These are phyloP conservation scores for Pleochaeta shiraiana DNA, from an alignment of 2,329 filamentous ascomycete species.

Conservation along the genomic window DNA sequence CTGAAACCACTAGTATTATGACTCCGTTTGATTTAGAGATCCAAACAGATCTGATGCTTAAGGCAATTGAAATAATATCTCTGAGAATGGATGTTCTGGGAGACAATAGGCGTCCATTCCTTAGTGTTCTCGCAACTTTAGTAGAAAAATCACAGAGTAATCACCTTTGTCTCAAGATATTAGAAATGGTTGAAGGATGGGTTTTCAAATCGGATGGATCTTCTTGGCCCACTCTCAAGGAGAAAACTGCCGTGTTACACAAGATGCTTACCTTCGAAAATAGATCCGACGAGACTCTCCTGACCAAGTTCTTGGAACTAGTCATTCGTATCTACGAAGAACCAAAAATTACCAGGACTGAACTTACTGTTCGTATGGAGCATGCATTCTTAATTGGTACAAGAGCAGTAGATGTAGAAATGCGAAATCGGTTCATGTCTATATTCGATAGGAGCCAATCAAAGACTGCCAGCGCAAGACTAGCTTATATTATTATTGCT, in stretches of 20 bases:
- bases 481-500: conserved; percentile 71
- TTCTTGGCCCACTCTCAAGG: conserved; percentile 91
- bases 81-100: conserved; percentile 81
- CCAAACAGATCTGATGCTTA: conserved; percentile 81
- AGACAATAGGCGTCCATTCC: conserved; percentile 76
- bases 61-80: conserved; percentile 83
- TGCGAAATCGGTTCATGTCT: conserved; percentile 89
- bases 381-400: conserved; percentile 96
- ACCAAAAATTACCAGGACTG: conserved; percentile 80
- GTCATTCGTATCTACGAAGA: conserved; percentile 98
- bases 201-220: conserved; percentile 76
- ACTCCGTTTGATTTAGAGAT: conserved; percentile 63
- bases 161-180: conserved; percentile 71
- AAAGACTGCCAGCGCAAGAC: conserved; percentile 70
- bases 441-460: conserved; percentile 93
- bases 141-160: conserved; percentile 89
- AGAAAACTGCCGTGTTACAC: conserved; percentile 96
- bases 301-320: conserved; percentile 84
- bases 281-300: conserved; percentile 57
- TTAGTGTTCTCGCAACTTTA: conserved; percentile 83
- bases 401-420: conserved; percentile 77
- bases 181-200: conserved; percentile 89
- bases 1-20: conserved; percentile 32
- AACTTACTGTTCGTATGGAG: conserved; percentile 92
- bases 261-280: conserved; percentile 97